A percentile compares a stretch with the other conserved stretches of the same genome.
Evolutionary conservation across 345 rosid species (phyloP).

Genomic region (Salix dunnii): DNA sequence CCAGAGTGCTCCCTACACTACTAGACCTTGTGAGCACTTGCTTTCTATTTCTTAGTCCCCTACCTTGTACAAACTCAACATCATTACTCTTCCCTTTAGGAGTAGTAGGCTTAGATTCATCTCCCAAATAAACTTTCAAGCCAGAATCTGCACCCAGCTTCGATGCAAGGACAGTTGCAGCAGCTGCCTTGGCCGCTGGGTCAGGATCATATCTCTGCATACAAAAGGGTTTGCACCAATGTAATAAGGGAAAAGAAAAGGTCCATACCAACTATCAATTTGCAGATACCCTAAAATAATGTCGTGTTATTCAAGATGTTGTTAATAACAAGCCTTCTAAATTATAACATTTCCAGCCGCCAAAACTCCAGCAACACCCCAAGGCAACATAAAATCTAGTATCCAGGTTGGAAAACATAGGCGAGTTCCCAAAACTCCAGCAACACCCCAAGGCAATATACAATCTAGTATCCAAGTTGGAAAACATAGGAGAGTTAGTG

Average conservation of each 20-base stretch:
- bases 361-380: no score
- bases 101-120: slow-evolving; percentile 47
- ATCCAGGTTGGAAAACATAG: no score
- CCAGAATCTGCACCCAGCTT: slow-evolving; percentile 94
- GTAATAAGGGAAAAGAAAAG: no score
- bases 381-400: no score
- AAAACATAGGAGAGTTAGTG: no score
- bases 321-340: not conserved
- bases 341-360: no score
- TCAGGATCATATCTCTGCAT: slow-evolving; percentile 91
- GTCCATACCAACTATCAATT: not conserved
- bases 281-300: not conserved
- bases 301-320: not conserved
- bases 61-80: slow-evolving; percentile 51
- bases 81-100: slow-evolving; percentile 62
- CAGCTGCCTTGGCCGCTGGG: slow-evolving; percentile 98
- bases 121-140: slow-evolving; percentile 66
- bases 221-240: slow-evolving; percentile 5
- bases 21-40: slow-evolving; percentile 43
- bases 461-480: no score
- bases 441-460: no score
- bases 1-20: slow-evolving; percentile 46
- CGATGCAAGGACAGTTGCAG: slow-evolving; percentile 93
- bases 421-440: no score
- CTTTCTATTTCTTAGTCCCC: slow-evolving; percentile 76